A percentile compares a stretch with the other conserved stretches of the same genome.
phyloP scores from a whole-genome alignment of 768 basidiomycete species.

The Lactifluus volemus region DNA sequence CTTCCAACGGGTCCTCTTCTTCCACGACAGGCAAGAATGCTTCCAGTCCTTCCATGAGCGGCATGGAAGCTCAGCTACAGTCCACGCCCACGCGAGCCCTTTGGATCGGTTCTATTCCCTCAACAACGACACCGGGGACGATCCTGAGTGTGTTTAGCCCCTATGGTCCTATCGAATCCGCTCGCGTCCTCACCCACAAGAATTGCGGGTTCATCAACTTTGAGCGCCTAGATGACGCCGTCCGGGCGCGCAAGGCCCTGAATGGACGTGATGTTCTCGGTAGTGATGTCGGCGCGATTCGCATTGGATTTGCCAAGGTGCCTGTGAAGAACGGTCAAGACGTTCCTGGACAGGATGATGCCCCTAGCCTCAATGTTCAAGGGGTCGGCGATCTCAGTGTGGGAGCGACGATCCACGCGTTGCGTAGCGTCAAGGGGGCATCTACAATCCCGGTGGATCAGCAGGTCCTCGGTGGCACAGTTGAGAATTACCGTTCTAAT shows the following conservation, averaged over 20 bases:
- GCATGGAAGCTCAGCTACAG: conserved; percentile 80
- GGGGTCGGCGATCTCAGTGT: conserved; percentile 81
- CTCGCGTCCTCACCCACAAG: conserved; percentile 92
- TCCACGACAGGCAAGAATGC: conserved; percentile 39
- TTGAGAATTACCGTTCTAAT: conserved; percentile 94
- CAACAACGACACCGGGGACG: conserved; percentile 88
- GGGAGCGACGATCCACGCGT: conserved; percentile 80
- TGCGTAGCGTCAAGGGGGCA: conserved; percentile 86
- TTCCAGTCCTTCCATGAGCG: conserved; percentile 46
- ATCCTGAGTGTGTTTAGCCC: conserved; percentile 95
- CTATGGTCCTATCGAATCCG: conserved; percentile 96
- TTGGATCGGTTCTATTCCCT: conserved; percentile 97
- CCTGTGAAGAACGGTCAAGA: conserved; percentile 83
- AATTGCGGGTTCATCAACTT: conserved; percentile 98
- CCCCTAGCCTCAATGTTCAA: conserved; percentile 56
- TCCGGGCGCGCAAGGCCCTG: conserved; percentile 88
- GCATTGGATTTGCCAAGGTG: conserved; percentile 95
- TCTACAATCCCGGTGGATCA: conserved; percentile 87
- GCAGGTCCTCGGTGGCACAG: conserved; percentile 81
- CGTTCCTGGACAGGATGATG: conserved; percentile 52
- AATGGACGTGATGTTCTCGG: conserved; percentile 96
- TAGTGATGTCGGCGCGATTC: conserved; percentile 91
- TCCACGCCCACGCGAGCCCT: conserved; percentile 89
- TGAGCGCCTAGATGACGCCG: conserved; percentile 93
- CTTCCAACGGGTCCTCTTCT: conserved; percentile 58